These are phyloP conservation scores for Sporisorium scitamineum DNA, from an alignment of 1,284 basidiomycete species.

Conservation along the genomic window DNA sequence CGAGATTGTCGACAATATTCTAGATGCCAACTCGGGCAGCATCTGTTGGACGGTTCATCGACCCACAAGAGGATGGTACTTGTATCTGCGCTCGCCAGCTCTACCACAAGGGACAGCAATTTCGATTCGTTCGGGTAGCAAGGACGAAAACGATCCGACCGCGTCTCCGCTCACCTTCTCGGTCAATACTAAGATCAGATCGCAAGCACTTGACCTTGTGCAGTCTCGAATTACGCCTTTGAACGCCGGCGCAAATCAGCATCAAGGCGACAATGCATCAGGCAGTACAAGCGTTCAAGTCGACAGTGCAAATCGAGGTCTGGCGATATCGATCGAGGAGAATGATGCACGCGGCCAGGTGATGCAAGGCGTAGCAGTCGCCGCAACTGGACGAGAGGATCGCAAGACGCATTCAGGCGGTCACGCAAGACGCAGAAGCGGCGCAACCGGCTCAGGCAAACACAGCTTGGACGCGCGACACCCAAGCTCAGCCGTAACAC, in stretches of 20 bases:
- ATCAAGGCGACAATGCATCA: background rate
- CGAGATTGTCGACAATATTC: slow-evolving; percentile 60
- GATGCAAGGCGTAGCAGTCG: slow-evolving; percentile 26
- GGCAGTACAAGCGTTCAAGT: background rate
- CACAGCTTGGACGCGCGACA: slow-evolving; percentile 15
- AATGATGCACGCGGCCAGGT: background rate
- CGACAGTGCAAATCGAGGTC: background rate
- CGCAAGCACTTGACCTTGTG: slow-evolving; percentile 5
- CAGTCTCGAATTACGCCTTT: slow-evolving; percentile 2
- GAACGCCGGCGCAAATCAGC: background rate
- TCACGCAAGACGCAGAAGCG: slow-evolving; percentile 33
- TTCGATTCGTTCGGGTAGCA: slow-evolving; percentile 35
- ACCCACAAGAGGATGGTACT: slow-evolving; percentile 61
- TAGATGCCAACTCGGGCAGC: slow-evolving; percentile 43
- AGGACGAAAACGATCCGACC: slow-evolving; percentile 22
- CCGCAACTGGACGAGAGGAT: slow-evolving; percentile 36
- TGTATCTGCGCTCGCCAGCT: slow-evolving; percentile 53
- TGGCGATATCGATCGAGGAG: background rate
- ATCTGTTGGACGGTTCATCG: slow-evolving; percentile 57
- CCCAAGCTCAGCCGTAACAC: slow-evolving; percentile 6
- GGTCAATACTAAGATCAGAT: slow-evolving; percentile 33
- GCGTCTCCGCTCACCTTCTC: slow-evolving; percentile 49
- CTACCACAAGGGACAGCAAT: slow-evolving; percentile 52
- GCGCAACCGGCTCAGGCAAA: slow-evolving; percentile 38
- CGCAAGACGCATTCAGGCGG: slow-evolving; percentile 13